Base-by-base conservation (phyloP, 495 filamentous ascomycete species). In the Darksidea phi region DNA sequence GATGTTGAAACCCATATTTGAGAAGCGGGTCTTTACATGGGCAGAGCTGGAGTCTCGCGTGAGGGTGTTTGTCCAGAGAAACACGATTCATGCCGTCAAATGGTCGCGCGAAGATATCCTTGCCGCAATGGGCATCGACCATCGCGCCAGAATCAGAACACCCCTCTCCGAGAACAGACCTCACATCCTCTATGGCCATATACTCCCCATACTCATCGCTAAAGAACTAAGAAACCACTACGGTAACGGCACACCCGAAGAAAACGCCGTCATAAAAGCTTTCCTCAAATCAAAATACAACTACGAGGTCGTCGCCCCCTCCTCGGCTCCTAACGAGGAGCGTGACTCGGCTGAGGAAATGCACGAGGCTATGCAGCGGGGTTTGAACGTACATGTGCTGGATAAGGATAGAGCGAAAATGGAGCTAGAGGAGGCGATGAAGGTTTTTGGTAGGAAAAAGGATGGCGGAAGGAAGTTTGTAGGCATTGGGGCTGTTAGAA, bases 41-140 rank as follows among this genome's bases (percentile, higher is more conserved):
- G 36, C 2, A 2, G 23, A 28, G 2, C 18, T 32, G 15, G 23
- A 51, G 18, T 8, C 15, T 1, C 7, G 18, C 11, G 28, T 51
- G 20, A 17, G n/a, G 8, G 48, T 6, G 13, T 34, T 28, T 6
- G 48, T 34, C 26, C 6, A 28, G 15, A n/a, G 18, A 24, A n/a
- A 51, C 12, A 24, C 48, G 4, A 2, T 13, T 15, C 23, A 32
- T 11, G 48, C 26, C 28, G 11, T 34, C 48, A 51, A 17, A 34
- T 51, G 48, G 48, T 34, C 26, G 15, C 15, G 13, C 21, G 23
- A 34, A 8, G 48, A 43, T 43, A 15, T 55, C 36, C 52, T 55
- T 11, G 32, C 52, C 10, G 52, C 52, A 12, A 43, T 55, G 18
- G 52, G 25, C n/a, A 15, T 55, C 52, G 18, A 55, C 15, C 20